These are phyloP conservation scores for Barnettozyma sp. DNA, from an alignment of 805 yeast species.

Conservation along the genomic window DNA sequence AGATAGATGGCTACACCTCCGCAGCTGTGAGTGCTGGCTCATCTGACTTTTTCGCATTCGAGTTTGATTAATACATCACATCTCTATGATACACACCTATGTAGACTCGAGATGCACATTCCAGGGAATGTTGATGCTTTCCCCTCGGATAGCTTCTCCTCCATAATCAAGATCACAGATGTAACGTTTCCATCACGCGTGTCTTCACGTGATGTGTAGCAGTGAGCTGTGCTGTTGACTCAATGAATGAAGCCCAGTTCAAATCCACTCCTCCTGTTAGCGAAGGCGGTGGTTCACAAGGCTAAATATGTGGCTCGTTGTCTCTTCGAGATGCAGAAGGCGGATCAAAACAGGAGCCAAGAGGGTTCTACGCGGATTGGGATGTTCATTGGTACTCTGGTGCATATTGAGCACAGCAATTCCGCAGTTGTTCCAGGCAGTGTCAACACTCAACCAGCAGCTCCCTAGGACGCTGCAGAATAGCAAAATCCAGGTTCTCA, in stretches of 20 bases:
- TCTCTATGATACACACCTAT: background rate
- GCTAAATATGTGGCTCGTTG: no score
- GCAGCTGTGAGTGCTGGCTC: background rate
- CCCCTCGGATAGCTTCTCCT: no score
- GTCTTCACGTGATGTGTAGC: no score
- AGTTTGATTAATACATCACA: background rate
- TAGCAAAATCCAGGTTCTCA: conserved; percentile 41
- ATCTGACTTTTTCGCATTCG: background rate
- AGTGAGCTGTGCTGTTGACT: no score
- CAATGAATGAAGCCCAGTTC: no score
- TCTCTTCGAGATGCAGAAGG: no score
- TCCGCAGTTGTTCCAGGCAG: background rate
- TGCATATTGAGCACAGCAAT: background rate
- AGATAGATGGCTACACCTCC: background rate
- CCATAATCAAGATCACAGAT: no score
- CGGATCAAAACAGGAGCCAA: no score
- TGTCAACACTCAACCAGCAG: background rate
- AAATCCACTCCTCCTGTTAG: background rate
- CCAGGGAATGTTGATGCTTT: no score
- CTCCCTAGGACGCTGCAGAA: conserved; percentile 1
- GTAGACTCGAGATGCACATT: no score
- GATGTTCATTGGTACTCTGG: background rate
- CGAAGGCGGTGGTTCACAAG: no score
- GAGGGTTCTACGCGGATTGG: background rate
- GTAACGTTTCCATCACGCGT: no score